Evolutionary conservation across 129 eudicot genomes (phyloP).

Genomic region (Flaveria trinervia): DNA sequence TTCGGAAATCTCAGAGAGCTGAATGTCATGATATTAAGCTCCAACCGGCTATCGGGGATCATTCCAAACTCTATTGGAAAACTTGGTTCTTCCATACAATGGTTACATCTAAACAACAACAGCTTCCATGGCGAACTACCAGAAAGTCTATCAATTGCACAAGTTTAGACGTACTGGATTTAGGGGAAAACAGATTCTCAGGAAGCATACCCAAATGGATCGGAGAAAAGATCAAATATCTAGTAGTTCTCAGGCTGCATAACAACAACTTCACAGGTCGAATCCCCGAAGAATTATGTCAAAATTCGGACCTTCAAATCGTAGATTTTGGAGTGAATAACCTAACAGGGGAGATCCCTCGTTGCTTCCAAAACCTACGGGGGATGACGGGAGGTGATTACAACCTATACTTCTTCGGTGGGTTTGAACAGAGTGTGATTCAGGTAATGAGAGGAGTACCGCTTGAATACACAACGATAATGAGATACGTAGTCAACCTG

Average conservation of each 20-base stretch:
- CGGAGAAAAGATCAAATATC: constrained; percentile 18
- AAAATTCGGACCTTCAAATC: constrained; percentile 26
- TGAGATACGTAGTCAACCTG: constrained; percentile 27
- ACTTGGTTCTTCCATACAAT: constrained; percentile 24
- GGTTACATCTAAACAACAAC: constrained; percentile 42
- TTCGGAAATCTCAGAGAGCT: constrained; percentile 18
- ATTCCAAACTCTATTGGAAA: constrained; percentile 41
- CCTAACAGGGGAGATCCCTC: constrained; percentile 23
- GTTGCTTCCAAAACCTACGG: constrained; percentile 19
- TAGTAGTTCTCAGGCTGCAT: constrained; percentile 34
- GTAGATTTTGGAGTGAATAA: constrained; percentile 31
- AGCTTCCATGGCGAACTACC: constrained; percentile 38
- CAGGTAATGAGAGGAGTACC: constrained; percentile 37
- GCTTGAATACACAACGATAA: constrained; percentile 30
- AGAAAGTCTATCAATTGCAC: constrained; percentile 23
- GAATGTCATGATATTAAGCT: constrained; percentile 21
- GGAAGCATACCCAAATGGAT: constrained; percentile 43
- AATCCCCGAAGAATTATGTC: constrained; percentile 29
- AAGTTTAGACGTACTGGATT: constrained; percentile 22
- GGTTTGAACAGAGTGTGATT: constrained; percentile 32
- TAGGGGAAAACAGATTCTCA: constrained; percentile 33
- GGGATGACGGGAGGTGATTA: constrained; percentile 32
- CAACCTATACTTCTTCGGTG: constrained; percentile 16
- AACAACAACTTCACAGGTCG: constrained; percentile 27
- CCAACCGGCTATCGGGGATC: constrained; percentile 37